Percentiles rank a stretch among this genome's conserved stretches.
These are phyloP conservation scores for Clarireedia sp. DNA, from an alignment of 2,329 filamentous ascomycete species.

Conservation along the genomic window DNA sequence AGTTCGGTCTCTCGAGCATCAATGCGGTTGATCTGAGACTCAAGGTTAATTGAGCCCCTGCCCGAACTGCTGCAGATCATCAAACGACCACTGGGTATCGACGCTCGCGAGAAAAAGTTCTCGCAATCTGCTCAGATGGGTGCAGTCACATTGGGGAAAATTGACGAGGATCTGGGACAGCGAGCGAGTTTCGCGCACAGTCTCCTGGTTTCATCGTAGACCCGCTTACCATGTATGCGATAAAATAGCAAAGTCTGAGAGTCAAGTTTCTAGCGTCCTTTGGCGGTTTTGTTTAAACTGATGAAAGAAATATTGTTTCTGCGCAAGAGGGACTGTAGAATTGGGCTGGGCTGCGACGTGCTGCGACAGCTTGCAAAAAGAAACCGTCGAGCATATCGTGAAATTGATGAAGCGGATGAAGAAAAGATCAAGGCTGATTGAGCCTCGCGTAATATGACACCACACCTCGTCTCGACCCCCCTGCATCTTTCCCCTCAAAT, in stretches of 20 bases:
- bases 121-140: not conserved
- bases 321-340: not conserved
- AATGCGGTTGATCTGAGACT: conserved; percentile 6
- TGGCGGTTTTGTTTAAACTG: no score
- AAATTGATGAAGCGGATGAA: not conserved
- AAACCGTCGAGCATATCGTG: no score
- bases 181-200: conserved; percentile 5
- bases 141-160: not conserved
- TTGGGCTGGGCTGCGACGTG: no score
- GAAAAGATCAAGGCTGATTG: not conserved
- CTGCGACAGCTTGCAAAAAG: no score
- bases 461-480: not conserved
- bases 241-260: not conserved
- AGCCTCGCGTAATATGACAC: not conserved
- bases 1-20: not conserved
- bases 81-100: not conserved
- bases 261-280: no score
- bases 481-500: not conserved
- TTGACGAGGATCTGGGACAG: conserved; percentile 7
- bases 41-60: not conserved
- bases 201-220: conserved; percentile 8
- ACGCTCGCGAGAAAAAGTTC: not conserved
- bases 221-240: not conserved
- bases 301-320: no score
- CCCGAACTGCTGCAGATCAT: not conserved